Conservation (phyloP, 805 yeast genomes). For the Candida gorgasii region DNA sequence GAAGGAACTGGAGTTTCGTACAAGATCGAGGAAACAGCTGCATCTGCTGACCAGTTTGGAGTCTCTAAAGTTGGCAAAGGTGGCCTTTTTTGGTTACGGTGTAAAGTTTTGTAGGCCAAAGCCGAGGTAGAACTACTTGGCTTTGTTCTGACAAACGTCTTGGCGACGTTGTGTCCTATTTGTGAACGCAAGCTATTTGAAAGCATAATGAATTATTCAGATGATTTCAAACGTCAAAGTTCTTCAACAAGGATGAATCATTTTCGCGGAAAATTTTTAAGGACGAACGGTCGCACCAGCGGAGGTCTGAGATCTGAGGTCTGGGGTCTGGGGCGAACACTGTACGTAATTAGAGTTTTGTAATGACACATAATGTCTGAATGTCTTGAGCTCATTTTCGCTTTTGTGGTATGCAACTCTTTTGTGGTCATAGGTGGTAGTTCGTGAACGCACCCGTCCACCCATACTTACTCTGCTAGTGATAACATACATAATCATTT, state of each 20-base stretch:
- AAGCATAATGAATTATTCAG: not conserved
- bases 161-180: constrained; percentile 1
- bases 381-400: too few species aligned
- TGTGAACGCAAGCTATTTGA: constrained; percentile 6
- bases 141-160: constrained; percentile 12
- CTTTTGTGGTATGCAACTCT: too few species aligned
- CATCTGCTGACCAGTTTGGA: constrained; percentile 93
- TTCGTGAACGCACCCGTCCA: too few species aligned
- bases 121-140: constrained; percentile 83
- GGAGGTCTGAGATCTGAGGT: not conserved
- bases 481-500: too few species aligned
- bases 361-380: too few species aligned
- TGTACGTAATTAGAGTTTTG: too few species aligned
- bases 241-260: constrained; percentile 5
- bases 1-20: constrained; percentile 83
- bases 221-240: too few species aligned
- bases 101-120: constrained; percentile 88
- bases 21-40: constrained; percentile 92
- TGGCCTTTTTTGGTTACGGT: constrained; percentile 83
- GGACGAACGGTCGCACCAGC: not conserved
- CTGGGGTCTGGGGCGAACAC: not conserved
- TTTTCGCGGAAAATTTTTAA: constrained; percentile 2
- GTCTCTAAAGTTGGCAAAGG: constrained; percentile 91
- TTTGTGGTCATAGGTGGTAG: too few species aligned
- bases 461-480: too few species aligned